Conservation (phyloP, 805 yeast genomes). For the Candida quercuum region DNA sequence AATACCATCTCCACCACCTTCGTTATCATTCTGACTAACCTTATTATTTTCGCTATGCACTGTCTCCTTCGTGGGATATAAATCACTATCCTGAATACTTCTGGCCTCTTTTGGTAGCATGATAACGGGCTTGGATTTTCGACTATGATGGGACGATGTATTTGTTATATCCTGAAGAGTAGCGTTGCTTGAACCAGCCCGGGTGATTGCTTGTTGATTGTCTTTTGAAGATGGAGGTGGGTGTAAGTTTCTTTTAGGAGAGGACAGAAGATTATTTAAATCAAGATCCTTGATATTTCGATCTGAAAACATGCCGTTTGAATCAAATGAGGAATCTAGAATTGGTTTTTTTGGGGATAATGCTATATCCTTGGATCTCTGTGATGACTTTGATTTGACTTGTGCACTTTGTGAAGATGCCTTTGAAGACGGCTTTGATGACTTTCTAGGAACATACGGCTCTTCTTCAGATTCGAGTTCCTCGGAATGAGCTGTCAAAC, state of each 20-base stretch:
- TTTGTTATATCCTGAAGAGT: slow-evolving; percentile 15
- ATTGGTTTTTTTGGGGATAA: slow-evolving; percentile 7
- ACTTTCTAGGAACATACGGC: slow-evolving; percentile 3
- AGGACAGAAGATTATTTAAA: neutral
- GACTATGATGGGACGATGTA: slow-evolving; percentile 2
- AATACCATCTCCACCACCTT: too few relatives aligned
- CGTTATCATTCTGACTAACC: neutral
- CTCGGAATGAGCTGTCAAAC: slow-evolving; percentile 16
- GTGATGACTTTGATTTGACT: slow-evolving; percentile 1
- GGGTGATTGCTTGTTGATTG: neutral
- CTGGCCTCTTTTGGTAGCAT: too few relatives aligned
- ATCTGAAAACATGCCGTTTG: slow-evolving; percentile 14
- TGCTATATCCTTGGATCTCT: neutral
- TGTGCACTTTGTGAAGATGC: slow-evolving; percentile 10
- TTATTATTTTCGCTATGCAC: too few relatives aligned
- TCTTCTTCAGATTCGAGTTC: slow-evolving; percentile 16
- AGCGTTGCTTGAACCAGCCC: neutral
- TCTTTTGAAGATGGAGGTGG: slow-evolving; percentile 1
- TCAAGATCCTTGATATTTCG: slow-evolving; percentile 8
- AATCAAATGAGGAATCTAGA: slow-evolving; percentile 20
- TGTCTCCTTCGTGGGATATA: too few relatives aligned
- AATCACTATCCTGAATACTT: too few relatives aligned
- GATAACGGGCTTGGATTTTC: too few relatives aligned
- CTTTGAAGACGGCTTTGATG: slow-evolving; percentile 1
- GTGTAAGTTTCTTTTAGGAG: neutral